phyloP scores from a whole-genome alignment of 176 grass and related monocot species.

The Paspalum vaginatum region DNA sequence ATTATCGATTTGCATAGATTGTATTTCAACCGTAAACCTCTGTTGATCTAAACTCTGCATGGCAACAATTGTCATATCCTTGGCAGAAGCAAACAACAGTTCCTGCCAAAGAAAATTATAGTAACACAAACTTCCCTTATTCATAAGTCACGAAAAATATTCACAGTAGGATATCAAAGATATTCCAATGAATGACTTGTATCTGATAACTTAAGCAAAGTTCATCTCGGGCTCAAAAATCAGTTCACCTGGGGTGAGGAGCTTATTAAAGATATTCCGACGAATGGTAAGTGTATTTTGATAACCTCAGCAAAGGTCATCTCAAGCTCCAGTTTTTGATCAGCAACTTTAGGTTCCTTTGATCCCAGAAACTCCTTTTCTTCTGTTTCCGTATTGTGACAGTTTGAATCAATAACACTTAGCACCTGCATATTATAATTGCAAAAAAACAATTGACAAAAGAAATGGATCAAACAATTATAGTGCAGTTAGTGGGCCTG shows the following conservation, averaged over 20 bases:
- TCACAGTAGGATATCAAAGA: slow-evolving; percentile 39
- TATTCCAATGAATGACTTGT: slow-evolving; percentile 51
- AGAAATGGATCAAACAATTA: slow-evolving; percentile 32
- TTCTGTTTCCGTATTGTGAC: slow-evolving; percentile 74
- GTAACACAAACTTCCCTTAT: slow-evolving; percentile 24
- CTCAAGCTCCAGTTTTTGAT: slow-evolving; percentile 74
- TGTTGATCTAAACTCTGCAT: slow-evolving; percentile 95
- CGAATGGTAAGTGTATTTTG: slow-evolving; percentile 77
- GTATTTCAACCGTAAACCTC: slow-evolving; percentile 65
- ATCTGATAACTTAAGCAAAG: slow-evolving; percentile 49
- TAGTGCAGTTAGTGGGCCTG: slow-evolving; percentile 4
- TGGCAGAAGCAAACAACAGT: slow-evolving; percentile 89
- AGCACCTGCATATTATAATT: slow-evolving; percentile 72
- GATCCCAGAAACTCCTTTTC: slow-evolving; percentile 67
- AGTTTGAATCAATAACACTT: slow-evolving; percentile 83
- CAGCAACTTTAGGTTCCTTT: slow-evolving; percentile 67
- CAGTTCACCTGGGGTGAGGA: slow-evolving; percentile 80
- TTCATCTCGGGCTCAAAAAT: slow-evolving; percentile 27
- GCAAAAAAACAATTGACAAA: slow-evolving; percentile 41
- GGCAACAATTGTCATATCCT: slow-evolving; percentile 71
- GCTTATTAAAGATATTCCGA: slow-evolving; percentile 95
- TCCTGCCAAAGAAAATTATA: slow-evolving; percentile 64
- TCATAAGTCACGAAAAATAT: slow-evolving; percentile 3
- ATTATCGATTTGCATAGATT: slow-evolving; percentile 97
- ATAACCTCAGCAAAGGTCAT: slow-evolving; percentile 68